phyloP scores from a whole-genome alignment of 805 yeast genomes.

The Lipomyces spencermartinsiae region DNA sequence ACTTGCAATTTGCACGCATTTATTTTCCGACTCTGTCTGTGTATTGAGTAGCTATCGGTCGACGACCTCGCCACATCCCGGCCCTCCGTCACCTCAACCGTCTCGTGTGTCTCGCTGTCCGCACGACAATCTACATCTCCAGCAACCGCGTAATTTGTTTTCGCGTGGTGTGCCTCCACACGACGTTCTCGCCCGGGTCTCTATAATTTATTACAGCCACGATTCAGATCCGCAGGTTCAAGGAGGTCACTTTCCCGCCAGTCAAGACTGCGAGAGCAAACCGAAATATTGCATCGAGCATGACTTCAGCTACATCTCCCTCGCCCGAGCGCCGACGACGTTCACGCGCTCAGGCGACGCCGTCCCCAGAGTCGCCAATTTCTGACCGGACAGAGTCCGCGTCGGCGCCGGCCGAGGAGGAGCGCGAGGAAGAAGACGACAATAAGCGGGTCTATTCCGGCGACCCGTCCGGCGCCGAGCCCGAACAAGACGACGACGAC shows the following conservation, averaged over 20 bases:
- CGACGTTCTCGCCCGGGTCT: not conserved
- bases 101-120: not conserved
- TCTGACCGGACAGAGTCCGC: conserved; percentile 14
- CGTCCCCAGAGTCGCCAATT: not conserved
- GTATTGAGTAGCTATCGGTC: not conserved
- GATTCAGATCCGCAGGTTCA: conserved; percentile 8
- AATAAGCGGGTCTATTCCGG: not conserved
- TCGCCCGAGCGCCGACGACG: conserved; percentile 3
- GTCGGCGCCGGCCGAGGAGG: conserved; percentile 4
- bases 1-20: not conserved
- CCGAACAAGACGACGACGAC: conserved; percentile 11
- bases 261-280: conserved; percentile 4
- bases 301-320: conserved; percentile 2
- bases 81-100: not conserved
- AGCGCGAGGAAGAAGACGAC: conserved; percentile 11
- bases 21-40: not conserved
- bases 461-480: not conserved
- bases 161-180: not conserved
- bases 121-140: not conserved
- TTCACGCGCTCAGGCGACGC: not conserved
- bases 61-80: not conserved
- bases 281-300: not conserved
- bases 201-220: not conserved
- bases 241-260: conserved; percentile 5
- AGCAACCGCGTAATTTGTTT: not conserved